A percentile compares a stretch with the other conserved stretches of the same genome.
These are phyloP conservation scores for Serendipita indica DNA, from an alignment of 768 basidiomycete genomes.

Conservation along the genomic window DNA sequence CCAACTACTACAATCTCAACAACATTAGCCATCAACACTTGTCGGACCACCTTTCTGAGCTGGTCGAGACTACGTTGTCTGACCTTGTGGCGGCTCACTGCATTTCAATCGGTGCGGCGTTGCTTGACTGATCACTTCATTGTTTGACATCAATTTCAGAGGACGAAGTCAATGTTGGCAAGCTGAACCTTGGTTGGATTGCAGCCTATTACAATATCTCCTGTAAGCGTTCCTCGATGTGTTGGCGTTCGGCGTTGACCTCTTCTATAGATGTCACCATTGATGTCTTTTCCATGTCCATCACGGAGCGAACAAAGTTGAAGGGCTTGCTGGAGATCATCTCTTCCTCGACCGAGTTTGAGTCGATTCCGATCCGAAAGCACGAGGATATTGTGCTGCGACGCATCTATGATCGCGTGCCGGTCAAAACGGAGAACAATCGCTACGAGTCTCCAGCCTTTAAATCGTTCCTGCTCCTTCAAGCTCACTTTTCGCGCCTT, in stretches of 20 bases:
- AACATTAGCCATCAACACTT: conserved; percentile 92
- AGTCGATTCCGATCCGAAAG: conserved; percentile 83
- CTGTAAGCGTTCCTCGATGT: conserved; percentile 40
- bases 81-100: conserved; percentile 93
- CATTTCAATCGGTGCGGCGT: conserved; percentile 59
- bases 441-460: conserved; percentile 86
- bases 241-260: not conserved
- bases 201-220: conserved; percentile 93
- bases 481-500: conserved; percentile 91
- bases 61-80: conserved; percentile 84
- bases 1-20: conserved; percentile 87
- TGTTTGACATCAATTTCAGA: conserved; percentile 27
- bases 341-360: conserved; percentile 93
- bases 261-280: conserved; percentile 66
- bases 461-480: conserved; percentile 93
- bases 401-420: conserved; percentile 89
- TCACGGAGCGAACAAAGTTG: conserved; percentile 92
- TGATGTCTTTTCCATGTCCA: conserved; percentile 88
- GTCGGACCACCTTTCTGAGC: conserved; percentile 88
- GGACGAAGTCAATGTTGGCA: conserved; percentile 85
- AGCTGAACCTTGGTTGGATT: conserved; percentile 96
- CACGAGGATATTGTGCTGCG: conserved; percentile 78
- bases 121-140: not conserved
- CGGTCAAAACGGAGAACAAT: conserved; percentile 71
- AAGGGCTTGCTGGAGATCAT: conserved; percentile 95